Base-by-base conservation (phyloP, 2,329 filamentous ascomycete species). In the Sphaerostilbella broomeana region DNA sequence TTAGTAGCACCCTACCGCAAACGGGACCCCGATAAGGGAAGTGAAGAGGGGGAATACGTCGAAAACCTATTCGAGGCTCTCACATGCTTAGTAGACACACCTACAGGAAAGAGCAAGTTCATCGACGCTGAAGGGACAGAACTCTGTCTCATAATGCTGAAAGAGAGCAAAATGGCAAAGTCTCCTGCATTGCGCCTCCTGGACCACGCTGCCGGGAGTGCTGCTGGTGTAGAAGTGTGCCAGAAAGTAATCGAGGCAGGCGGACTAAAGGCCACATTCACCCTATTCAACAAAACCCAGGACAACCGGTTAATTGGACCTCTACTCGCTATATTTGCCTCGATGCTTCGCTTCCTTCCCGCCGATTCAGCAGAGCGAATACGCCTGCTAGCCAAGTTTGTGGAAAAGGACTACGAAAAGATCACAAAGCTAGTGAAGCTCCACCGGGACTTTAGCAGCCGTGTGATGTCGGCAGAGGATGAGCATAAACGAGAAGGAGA, bases 341-440 rank as follows among this genome's bases (percentile, higher is more conserved):
- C 84, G 0, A 73, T 98, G 58, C 70, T 98, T 1, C 81, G 88
- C 17, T 72, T 81, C 4, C 63, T 98, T 1, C 88, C 89, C 0
- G 84, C 79, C 12, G 78, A 86, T 21, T 88, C 86, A 2, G 71
- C 86, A 0, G 73, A 81, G 21, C 77, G 92, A 5, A 94, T 97
- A 51, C 78, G 92, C 4, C 76, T 83, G 1, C 72, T 97, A 4
- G 90, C 89, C 33, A 98, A 98, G 56, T 97, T 97, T 53, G 84
- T 95, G 13, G 92, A 98, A 60, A 94, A 87, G 57, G 81, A 95
- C 48, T 95, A 94, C 58, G 86, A 82, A 50, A 97, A 97, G 68
- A 77, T 87, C 25, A 65, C 58, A 5, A 86, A 81, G 56, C 68
- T 97, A 4, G 60, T 94, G 24, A 69, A 73, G 44, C 61, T 95